These are phyloP conservation scores for Ustilago loliicola DNA, from an alignment of 1,284 basidiomycete genomes.

Conservation along the genomic window DNA sequence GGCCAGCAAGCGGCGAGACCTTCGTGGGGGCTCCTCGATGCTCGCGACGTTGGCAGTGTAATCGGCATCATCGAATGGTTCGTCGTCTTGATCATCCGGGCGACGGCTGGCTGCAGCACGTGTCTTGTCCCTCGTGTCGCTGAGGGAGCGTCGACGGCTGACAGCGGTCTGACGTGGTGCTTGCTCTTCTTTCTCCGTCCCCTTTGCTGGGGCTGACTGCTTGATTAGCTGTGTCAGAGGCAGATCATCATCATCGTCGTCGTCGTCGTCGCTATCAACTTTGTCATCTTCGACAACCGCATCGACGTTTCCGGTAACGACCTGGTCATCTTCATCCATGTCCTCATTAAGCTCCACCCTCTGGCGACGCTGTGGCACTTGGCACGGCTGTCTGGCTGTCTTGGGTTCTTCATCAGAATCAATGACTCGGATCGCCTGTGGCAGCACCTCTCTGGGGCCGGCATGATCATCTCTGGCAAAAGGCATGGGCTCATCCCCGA, in stretches of 20 bases:
- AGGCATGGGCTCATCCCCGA: background rate
- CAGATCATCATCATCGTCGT: slow-evolving; percentile 13
- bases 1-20: background rate
- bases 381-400: background rate
- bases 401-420: background rate
- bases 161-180: background rate
- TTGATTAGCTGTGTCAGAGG: slow-evolving; percentile 4
- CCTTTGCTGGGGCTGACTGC: background rate
- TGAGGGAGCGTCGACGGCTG: background rate
- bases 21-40: background rate
- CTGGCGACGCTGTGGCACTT: background rate
- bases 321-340: background rate
- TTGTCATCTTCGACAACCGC: background rate
- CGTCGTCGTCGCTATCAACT: background rate
- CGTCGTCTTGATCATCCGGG: background rate
- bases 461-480: background rate
- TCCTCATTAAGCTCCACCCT: background rate
- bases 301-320: background rate
- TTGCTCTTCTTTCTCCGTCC: background rate
- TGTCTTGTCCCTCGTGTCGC: background rate
- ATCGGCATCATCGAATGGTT: background rate
- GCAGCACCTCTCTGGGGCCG: background rate
- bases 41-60: background rate
- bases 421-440: background rate
- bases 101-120: background rate